These are phyloP conservation scores for Trichosporon faecale DNA, from an alignment of 1,284 basidiomycete species.

Conservation along the genomic window DNA sequence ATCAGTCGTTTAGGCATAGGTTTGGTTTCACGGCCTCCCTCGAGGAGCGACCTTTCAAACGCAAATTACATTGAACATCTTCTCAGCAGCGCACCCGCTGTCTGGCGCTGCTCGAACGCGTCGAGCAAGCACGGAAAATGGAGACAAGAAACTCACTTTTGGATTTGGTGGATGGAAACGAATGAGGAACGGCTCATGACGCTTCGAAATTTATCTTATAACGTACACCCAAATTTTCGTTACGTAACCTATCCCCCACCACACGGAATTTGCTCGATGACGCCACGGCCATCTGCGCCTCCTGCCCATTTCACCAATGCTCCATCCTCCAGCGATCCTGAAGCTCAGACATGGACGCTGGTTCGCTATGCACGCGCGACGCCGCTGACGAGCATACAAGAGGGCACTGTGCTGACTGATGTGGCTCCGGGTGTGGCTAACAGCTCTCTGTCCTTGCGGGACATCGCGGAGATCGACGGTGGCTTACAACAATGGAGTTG, in stretches of 20 bases:
- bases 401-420: not conserved
- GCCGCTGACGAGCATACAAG: not conserved
- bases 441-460: not conserved
- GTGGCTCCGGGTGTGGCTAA: not conserved
- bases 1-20: constrained; percentile 49
- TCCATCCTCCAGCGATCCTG: not conserved
- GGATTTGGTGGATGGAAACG: not conserved
- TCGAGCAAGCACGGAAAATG: not conserved
- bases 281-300: not conserved
- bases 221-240: not conserved
- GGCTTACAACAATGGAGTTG: not conserved
- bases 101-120: not conserved
- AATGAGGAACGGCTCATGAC: not conserved
- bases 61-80: constrained; percentile 53
- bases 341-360: not conserved
- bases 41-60: constrained; percentile 37
- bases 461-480: not conserved
- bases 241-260: not conserved
- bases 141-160: constrained; percentile 9
- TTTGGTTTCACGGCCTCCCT: constrained; percentile 44
- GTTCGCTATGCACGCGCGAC: not conserved
- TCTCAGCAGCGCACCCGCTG: constrained; percentile 6
- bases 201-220: not conserved
- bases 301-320: not conserved
- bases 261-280: not conserved